Evolutionary conservation across 148 eudicot species (phyloP).

Genomic region (Arctostaphylos glauca): DNA sequence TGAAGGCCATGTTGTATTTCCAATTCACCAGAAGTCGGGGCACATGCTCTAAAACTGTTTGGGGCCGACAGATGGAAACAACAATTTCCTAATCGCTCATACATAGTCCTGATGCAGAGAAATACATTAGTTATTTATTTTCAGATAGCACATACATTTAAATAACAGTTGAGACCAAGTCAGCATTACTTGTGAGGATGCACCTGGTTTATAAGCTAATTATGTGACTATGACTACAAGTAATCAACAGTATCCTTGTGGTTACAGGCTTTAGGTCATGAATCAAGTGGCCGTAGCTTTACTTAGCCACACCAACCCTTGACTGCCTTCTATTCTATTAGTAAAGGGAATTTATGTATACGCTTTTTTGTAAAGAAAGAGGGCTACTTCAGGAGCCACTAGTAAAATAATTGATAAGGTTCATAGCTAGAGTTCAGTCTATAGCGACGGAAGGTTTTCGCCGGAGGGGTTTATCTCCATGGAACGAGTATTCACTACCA

Average conservation of each 20-base stretch:
- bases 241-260: background rate
- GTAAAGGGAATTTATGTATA: too few species aligned
- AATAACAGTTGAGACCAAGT: background rate
- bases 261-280: background rate
- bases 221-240: background rate
- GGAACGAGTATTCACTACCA: too few species aligned
- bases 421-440: too few species aligned
- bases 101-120: background rate
- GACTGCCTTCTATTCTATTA: too few species aligned
- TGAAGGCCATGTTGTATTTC: background rate
- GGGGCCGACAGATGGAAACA: background rate
- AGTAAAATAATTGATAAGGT: too few species aligned
- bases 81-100: background rate
- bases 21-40: background rate
- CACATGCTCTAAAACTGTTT: background rate
- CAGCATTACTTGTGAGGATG: background rate
- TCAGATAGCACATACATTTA: background rate
- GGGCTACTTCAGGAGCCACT: too few species aligned
- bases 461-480: too few species aligned
- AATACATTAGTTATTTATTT: background rate
- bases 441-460: too few species aligned
- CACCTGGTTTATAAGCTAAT: background rate
- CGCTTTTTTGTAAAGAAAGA: too few species aligned
- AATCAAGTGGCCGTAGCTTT: background rate
- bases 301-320: too few species aligned